Percentiles rank a stretch among this genome's conserved stretches.
Evolutionary conservation across 352 stramenopile species (phyloP).

Genomic region (Pythium vanterpoolii): DNA sequence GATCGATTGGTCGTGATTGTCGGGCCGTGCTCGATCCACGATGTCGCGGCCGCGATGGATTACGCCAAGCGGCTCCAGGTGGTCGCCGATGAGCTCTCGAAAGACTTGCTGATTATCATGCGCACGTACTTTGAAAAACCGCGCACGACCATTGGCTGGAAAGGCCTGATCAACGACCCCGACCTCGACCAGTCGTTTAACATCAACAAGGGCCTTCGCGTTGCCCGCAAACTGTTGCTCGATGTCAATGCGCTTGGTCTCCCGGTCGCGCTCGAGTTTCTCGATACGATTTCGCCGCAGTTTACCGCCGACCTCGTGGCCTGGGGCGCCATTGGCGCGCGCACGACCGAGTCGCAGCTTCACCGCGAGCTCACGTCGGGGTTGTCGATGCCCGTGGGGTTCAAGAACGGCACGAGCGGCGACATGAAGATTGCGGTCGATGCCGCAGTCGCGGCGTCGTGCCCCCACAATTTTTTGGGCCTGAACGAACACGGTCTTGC

Average conservation of each 20-base stretch:
- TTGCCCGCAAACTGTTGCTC: constrained; percentile 79
- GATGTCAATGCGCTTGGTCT: constrained; percentile 80
- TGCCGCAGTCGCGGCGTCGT: constrained; percentile 57
- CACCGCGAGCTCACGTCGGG: constrained; percentile 80
- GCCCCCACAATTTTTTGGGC: constrained; percentile 79
- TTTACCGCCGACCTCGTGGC: constrained; percentile 77
- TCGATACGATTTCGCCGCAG: constrained; percentile 82
- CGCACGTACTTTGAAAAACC: constrained; percentile 88
- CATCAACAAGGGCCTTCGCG: constrained; percentile 87
- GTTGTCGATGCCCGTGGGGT: constrained; percentile 79
- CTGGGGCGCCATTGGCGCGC: constrained; percentile 80
- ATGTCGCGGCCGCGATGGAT: constrained; percentile 67
- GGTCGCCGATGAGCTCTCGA: constrained; percentile 48
- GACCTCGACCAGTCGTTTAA: constrained; percentile 83
- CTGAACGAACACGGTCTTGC: constrained; percentile 80
- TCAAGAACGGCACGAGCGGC: constrained; percentile 84
- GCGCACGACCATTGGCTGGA: constrained; percentile 82
- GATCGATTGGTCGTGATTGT: constrained; percentile 76
- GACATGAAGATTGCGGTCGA: constrained; percentile 83
- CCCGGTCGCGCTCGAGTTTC: constrained; percentile 72
- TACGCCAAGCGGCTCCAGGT: constrained; percentile 63
- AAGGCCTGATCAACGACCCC: constrained; percentile 85
- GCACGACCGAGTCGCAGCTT: constrained; percentile 82
- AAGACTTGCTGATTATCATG: constrained; percentile 81
- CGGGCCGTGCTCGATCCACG: constrained; percentile 81